Base-by-base conservation (phyloP, 140 eudicot genomes). In the Oenanthe javanica region DNA sequence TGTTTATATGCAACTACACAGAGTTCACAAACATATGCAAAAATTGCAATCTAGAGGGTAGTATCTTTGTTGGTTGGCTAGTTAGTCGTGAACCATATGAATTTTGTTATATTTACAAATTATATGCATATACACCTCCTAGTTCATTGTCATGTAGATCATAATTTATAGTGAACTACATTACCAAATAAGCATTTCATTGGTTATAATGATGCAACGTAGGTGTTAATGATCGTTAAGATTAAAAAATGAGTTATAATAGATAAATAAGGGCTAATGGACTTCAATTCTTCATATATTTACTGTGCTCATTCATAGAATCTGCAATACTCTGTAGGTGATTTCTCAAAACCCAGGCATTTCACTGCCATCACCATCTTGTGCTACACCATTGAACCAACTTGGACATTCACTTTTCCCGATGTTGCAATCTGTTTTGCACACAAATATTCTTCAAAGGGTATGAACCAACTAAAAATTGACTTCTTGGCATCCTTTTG, bases 381-480 rank as follows among this genome's bases (percentile, higher is more conserved):
- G 90, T 72, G 86, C 86, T 50, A 79, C 84, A 82, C 85, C 87
- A 75, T 77, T 78, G 70, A 87, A 81, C 78, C 86, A 79, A 63
- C 71, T 64, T 19, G 80, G 72, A 71, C 87, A 67, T 67, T 85
- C 94, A 52, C 72, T 92, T 48, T 84, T 84, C 72, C 88, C 97
- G 4, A 59, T 18, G 85, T 78, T 90, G 72, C 90, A 84, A 70
- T 79, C 90, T 67, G 77, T 91, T 81, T 85, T 95, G 85, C 92
- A 85, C 54, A 73, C 93, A 63, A 95, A 88, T 84, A 82, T 87
- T 86, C 72, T 78, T 80, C 96, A 89, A 86, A 86, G 92, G 93
- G 97, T 94, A 89, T 77, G 75, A 42, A 46, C 81, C 40, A 2
- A 64, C 40, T 25, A 23, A 16, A 54, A 12, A 79, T 31, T 31